Percentiles rank a stretch among this genome's conserved stretches.
These are phyloP conservation scores for Cladorrhinum sp. DNA, from an alignment of 2,329 filamentous ascomycete genomes.

Conservation along the genomic window DNA sequence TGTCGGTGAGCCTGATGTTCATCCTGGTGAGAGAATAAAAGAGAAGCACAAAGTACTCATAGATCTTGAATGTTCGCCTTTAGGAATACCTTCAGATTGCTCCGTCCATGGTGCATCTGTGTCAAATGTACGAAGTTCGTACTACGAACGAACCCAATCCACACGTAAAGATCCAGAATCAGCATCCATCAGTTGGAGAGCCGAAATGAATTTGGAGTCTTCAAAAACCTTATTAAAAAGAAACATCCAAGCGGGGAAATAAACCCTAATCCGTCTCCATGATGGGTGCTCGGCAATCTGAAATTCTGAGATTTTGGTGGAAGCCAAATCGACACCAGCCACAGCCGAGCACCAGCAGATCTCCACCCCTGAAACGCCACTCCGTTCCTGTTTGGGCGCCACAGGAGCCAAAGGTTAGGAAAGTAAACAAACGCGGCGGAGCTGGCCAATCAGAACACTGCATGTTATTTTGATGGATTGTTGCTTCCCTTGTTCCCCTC, in stretches of 20 bases:
- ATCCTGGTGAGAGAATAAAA: neutral
- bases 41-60: neutral
- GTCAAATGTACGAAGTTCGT: no score
- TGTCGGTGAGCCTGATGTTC: neutral
- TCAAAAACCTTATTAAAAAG: neutral
- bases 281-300: neutral
- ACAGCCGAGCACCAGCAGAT: neutral
- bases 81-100: no score
- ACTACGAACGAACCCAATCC: no score
- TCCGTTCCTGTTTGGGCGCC: neutral
- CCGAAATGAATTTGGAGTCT: neutral
- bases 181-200: neutral
- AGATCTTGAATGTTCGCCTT: no score
- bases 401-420: neutral
- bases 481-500: slow-evolving; percentile 16
- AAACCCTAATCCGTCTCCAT: neutral
- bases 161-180: neutral
- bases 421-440: slow-evolving; percentile 29
- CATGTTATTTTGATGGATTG: slow-evolving; percentile 14
- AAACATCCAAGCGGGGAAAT: neutral
- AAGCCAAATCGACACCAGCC: neutral
- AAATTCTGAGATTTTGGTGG: neutral
- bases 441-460: slow-evolving; percentile 19
- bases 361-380: neutral
- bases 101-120: no score